Base-by-base conservation (phyloP, 805 yeast genomes). In the Wickerhamiella kurtzmanii region DNA sequence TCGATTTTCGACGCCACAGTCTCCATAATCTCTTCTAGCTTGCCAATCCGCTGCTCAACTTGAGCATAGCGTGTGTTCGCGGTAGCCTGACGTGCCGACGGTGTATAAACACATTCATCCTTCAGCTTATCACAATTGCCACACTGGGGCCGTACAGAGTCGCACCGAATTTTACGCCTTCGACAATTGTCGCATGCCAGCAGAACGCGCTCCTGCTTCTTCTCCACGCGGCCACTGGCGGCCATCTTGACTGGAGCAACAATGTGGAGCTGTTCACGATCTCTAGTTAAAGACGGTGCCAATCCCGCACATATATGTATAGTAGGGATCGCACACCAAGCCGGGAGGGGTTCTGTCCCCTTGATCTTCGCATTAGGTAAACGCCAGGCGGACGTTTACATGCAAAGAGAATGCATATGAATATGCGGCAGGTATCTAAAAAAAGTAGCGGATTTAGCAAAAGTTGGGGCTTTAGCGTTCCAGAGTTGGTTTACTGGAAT, bases 121-220 rank as follows among this genome's bases (percentile, higher is more conserved):
- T 87, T 88, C 2, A 79, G 82, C n/a, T 76, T 71, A 11, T 75
- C 75, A 66, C 96, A 87, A 51, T 82, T 78, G 0, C 83, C 74
- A 60, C 96, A 87, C 50, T 72, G 75, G 1, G 77, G 72, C 43
- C 65, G 51, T 46, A 71, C 72, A 1, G 88, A 86, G 53, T 82
- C 88, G 66, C 94, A 83, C 50, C 80, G 73, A 35, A 63, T 56
- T 49, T 83, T 83, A 55, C 82, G 82, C 44, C 80, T 75, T 36
- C 96, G 69, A 59, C 96, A 87, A 37, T 89, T 65, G 57, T 85
- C 94, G 63, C 96, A 86, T 0, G 95, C 95, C 57, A 83, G 89
- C 0, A 92, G 84, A 0, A 84, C 84, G 47, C 96, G 51, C 32
- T 50, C 58, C 5, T 63, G 54, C 44, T 60, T 60, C 17, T 35